These are phyloP conservation scores for Neurospora africana DNA, from an alignment of 495 filamentous ascomycete species.

Conservation along the genomic window DNA sequence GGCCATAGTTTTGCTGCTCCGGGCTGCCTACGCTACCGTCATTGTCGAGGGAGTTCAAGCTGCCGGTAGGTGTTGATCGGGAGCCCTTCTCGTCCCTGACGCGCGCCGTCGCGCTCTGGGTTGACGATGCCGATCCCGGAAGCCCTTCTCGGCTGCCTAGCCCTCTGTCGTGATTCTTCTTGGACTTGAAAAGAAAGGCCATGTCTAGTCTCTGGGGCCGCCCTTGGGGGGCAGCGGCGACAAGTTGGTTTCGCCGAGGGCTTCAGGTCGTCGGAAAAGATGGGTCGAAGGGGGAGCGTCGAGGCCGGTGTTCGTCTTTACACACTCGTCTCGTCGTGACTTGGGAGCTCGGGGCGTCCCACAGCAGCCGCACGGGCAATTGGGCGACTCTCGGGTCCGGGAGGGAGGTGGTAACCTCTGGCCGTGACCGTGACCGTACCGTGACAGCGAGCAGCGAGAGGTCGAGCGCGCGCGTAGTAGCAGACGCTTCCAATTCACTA, in stretches of 20 bases:
- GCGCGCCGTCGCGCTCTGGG: slow-evolving; percentile 29
- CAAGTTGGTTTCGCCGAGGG: background rate
- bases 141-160: slow-evolving; percentile 36
- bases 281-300: background rate
- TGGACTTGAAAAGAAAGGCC: slow-evolving; percentile 66
- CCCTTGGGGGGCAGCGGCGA: background rate
- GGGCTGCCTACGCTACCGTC: slow-evolving; percentile 40
- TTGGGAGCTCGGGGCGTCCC: background rate
- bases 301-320: background rate
- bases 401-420: background rate
- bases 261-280: background rate
- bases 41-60: slow-evolving; percentile 40
- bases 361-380: background rate
- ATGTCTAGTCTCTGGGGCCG: slow-evolving; percentile 30
- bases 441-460: background rate
- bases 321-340: background rate
- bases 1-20: slow-evolving; percentile 30
- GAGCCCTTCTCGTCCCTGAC: slow-evolving; percentile 39
- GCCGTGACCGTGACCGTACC: background rate
- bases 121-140: slow-evolving; percentile 23
- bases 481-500: background rate
- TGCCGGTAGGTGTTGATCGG: slow-evolving; percentile 44
- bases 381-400: background rate
- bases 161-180: slow-evolving; percentile 48
- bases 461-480: background rate